Conservation (phyloP, 2,329 filamentous ascomycete genomes). For the Myriosclerotinia scirpicola region DNA sequence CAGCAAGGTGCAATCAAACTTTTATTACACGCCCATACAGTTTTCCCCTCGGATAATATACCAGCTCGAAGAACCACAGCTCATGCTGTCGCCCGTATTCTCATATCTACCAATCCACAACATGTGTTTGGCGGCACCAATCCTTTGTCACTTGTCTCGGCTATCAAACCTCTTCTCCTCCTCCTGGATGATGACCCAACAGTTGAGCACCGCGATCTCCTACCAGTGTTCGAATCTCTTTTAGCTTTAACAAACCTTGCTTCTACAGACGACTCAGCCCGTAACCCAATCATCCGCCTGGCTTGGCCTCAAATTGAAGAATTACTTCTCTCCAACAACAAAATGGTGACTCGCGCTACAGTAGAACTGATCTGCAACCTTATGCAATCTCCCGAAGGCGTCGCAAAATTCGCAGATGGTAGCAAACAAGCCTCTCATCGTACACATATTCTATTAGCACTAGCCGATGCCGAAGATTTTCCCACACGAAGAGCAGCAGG, state of each 20-base stretch:
- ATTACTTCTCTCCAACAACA: constrained; percentile 73
- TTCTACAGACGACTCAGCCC: constrained; percentile 65
- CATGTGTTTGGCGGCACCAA: constrained; percentile 79
- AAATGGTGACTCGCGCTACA: constrained; percentile 74
- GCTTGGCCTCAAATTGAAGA: constrained; percentile 81
- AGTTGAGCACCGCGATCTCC: constrained; percentile 68
- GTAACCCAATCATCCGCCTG: constrained; percentile 68
- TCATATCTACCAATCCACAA: constrained; percentile 81
- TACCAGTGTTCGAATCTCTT: constrained; percentile 86
- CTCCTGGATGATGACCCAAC: constrained; percentile 68
- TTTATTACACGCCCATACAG: constrained; percentile 68
- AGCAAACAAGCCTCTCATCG: constrained; percentile 68
- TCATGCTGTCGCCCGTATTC: constrained; percentile 78
- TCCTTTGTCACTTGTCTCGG: constrained; percentile 71
- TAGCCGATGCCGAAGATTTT: constrained; percentile 81
- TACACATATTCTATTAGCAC: constrained; percentile 79
- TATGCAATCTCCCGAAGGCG: constrained; percentile 65
- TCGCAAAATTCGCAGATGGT: constrained; percentile 67
- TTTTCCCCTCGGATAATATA: constrained; percentile 55
- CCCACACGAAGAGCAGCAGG: constrained; percentile 81
- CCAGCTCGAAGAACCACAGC: constrained; percentile 60
- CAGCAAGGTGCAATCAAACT: constrained; percentile 93
- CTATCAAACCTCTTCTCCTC: constrained; percentile 77
- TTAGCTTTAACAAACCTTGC: constrained; percentile 94
- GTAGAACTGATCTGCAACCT: constrained; percentile 93